These are phyloP conservation scores for Cystofilobasidium bisporidii DNA, from an alignment of 768 basidiomycete genomes.

Conservation along the genomic window DNA sequence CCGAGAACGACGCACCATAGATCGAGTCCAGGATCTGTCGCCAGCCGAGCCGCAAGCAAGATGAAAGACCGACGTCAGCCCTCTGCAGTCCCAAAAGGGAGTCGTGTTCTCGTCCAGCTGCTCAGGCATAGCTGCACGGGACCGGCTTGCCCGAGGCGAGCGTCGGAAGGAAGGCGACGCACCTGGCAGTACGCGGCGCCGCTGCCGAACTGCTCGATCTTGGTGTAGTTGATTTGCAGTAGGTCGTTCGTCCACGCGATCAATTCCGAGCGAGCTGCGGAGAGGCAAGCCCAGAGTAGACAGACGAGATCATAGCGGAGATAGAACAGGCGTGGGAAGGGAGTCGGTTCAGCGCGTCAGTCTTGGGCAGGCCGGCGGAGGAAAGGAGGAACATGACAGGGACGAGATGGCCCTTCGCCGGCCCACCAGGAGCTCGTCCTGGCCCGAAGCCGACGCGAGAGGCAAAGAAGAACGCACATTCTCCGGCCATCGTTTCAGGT, in stretches of 20 bases:
- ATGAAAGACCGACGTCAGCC: too few relatives aligned
- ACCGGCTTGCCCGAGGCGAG: too few relatives aligned
- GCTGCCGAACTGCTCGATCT: slow-evolving; percentile 57
- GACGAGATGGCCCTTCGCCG: too few relatives aligned
- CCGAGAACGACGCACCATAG: slow-evolving; percentile 55
- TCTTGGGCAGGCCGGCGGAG: too few relatives aligned
- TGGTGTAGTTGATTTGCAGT: slow-evolving; percentile 79
- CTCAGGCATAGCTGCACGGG: too few relatives aligned
- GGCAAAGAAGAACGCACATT: slow-evolving; percentile 13
- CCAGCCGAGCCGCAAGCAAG: too few relatives aligned
- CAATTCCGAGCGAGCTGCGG: slow-evolving; percentile 52
- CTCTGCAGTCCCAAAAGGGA: too few relatives aligned
- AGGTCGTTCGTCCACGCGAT: slow-evolving; percentile 90
- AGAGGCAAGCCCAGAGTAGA: neutral
- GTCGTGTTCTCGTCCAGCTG: too few relatives aligned
- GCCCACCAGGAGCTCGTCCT: too few relatives aligned
- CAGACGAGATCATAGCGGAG: neutral
- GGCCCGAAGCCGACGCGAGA: too few relatives aligned
- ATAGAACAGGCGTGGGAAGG: too few relatives aligned
- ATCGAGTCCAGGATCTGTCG: slow-evolving; percentile 80
- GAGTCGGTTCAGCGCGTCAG: neutral
- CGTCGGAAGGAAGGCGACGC: slow-evolving; percentile 24
- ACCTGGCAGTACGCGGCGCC: slow-evolving; percentile 87
- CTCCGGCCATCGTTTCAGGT: slow-evolving; percentile 15
- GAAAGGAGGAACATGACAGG: too few relatives aligned